These are phyloP conservation scores for Paratinospora sagittata DNA, from an alignment of 164 flowering plant genomes.

Conservation along the genomic window DNA sequence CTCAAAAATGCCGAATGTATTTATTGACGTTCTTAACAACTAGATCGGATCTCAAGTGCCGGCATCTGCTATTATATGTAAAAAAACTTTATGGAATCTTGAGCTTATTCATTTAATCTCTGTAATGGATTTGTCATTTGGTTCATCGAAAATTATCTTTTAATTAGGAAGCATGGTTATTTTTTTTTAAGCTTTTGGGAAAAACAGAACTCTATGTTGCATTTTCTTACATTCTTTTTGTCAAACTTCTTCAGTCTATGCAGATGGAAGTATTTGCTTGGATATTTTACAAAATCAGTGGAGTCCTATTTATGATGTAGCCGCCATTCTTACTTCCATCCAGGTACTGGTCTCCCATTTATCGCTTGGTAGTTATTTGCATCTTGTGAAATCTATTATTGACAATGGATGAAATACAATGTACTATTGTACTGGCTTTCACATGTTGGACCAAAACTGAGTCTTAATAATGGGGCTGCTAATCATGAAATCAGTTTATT, in stretches of 20 bases:
- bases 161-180: background rate
- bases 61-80: background rate
- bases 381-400: background rate
- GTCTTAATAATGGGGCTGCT: background rate
- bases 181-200: background rate
- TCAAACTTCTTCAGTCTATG: conserved; percentile 29
- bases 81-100: background rate
- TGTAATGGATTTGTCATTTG: background rate
- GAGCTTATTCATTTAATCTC: background rate
- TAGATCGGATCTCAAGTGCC: background rate
- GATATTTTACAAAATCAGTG: conserved; percentile 48
- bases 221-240: background rate
- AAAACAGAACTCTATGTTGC: no score
- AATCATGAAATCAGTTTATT: background rate
- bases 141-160: background rate
- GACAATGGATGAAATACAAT: background rate
- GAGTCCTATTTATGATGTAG: conserved; percentile 53
- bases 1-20: background rate
- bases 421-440: background rate
- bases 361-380: background rate
- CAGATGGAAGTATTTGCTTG: conserved; percentile 51
- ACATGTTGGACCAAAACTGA: background rate
- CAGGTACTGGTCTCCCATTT: conserved; percentile 26
- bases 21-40: background rate
- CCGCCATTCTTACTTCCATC: conserved; percentile 49